Percentiles rank a stretch among this genome's conserved stretches.
phyloP scores from a whole-genome alignment of 352 stramenopile species.

The Phytophthora capsici region DNA sequence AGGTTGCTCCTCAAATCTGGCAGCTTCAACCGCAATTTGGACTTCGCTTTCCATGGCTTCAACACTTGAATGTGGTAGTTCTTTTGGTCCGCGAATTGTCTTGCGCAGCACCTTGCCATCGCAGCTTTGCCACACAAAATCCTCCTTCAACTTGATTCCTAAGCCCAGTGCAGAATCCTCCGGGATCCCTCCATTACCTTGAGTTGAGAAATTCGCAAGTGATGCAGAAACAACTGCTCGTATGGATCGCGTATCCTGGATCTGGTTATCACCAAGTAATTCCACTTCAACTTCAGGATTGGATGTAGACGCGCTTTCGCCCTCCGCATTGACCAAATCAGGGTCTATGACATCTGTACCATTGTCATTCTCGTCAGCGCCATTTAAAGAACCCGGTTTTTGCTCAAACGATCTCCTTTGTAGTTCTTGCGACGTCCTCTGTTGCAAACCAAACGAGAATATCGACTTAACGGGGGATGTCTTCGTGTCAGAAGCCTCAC shows the following conservation, averaged over 20 bases:
- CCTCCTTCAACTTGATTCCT: not conserved
- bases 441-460: conserved; percentile 20
- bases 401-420: not conserved
- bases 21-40: not conserved
- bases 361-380: not conserved
- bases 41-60: not conserved
- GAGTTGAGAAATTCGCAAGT: conserved; percentile 5
- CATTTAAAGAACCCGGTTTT: not conserved
- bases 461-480: conserved; percentile 10
- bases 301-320: not conserved
- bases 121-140: conserved; percentile 27
- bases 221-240: conserved; percentile 19
- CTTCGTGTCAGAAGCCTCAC: not conserved
- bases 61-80: not conserved
- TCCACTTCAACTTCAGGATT: not conserved
- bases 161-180: conserved; percentile 1
- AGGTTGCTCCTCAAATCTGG: not conserved
- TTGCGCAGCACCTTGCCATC: conserved; percentile 28
- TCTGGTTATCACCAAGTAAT: not conserved
- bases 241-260: not conserved
- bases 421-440: not conserved
- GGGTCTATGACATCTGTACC: not conserved
- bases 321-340: not conserved
- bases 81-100: not conserved
- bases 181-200: not conserved